Evolutionary conservation across 192 early-diverging fungal species (phyloP), one percentile per base, ranked within the genome.

Genomic region (Backusella tarrabulga): DNA sequence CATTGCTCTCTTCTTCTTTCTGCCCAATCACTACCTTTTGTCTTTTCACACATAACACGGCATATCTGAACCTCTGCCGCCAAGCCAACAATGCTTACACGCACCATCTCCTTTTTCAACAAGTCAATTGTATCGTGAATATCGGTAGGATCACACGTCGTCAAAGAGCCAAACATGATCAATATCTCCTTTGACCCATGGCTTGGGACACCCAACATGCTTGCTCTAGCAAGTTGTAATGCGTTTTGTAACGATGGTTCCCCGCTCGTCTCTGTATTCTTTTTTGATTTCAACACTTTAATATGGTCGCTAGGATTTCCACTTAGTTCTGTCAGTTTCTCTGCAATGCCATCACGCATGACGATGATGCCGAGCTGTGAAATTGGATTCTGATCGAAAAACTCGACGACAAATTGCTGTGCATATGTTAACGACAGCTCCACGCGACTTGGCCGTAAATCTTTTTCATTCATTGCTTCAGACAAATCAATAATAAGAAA

Each of bases 381-480:
- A 29, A 99, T 92, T 0, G 97, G 97, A 79, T 99, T 99, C 79
- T 97, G 96, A 85, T 97, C 95, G 80, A 97, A 95, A 79, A 91
- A 99, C 79, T 98, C 97, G n/a, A 77, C 76, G 3, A 97, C 83
- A 77, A 95, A 99, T 46, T 88, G 83, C 67, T 91, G 91, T 4
- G 89, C 80, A 54, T 91, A 85, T 0, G 70, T 83, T 14, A 97
- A 80, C 0, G 91, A 90, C 41, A 92, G 88, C 21, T 96, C 94
- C 26, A 95, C 80, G 36, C 96, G 87, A 41, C 92, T 92, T 0
- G 97, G 97, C 40, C 87, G 86, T 56, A 98, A 87, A 81, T 97
- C 96, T 70, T 90, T 91, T 67, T 96, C 93, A 38, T 87, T 87
- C 96, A 97, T 97, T 35, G 91, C 85, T 56, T 89, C 87, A 11